Base-by-base conservation (phyloP, 1,284 basidiomycete species). In the Naganishia sp. region DNA sequence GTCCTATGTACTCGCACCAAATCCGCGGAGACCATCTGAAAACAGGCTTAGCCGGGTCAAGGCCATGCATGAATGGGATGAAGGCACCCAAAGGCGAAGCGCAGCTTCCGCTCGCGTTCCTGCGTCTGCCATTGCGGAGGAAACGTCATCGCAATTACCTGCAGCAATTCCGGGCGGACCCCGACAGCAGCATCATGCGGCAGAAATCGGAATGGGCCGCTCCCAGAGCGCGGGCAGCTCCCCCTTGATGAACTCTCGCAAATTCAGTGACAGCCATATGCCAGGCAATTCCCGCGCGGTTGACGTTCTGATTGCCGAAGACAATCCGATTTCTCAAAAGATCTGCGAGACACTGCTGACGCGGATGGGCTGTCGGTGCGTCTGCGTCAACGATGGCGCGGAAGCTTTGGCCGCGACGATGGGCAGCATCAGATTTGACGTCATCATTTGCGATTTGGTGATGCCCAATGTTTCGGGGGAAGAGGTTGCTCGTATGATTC, bases 381-480 rank as follows among this genome's bases (percentile, higher is more conserved):
- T 96, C 2, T 89, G 94, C 6, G 95, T 97, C 23, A 87, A 91
- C 60, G 94, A 99, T 80, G 96, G 95, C 15, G 93, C 94, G 6
- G 94, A 96, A 76, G 95, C 95, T 25, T 89, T 98, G 71, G 93
- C 94, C 71, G 89, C 95, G 67, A 94, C 94, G 11, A 95, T 97
- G 87, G 92, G 93, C 56, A 93, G 94, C 76, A 93, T 94, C 80
- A 90, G 91, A 3, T 83, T 83, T 66, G 82, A 83, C 67, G 76
- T 82, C 5, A 81, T 83, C 69, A 80, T 83, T 64, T 78, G 81
- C 63, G 82, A 82, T 62, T 76, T 81, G 35, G 75, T 77, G 49
- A 79, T 79, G 74, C 79, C 75, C 2, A 74, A 77, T 41, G 73
- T 79, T 41, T 74, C 68, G 64, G 79, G 79, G 23, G 79, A 80